Percentiles rank a stretch among this genome's conserved stretches.
phyloP scores from a whole-genome alignment of 2,329 filamentous ascomycete species.

The Tolypocladium cylindrosporum region DNA sequence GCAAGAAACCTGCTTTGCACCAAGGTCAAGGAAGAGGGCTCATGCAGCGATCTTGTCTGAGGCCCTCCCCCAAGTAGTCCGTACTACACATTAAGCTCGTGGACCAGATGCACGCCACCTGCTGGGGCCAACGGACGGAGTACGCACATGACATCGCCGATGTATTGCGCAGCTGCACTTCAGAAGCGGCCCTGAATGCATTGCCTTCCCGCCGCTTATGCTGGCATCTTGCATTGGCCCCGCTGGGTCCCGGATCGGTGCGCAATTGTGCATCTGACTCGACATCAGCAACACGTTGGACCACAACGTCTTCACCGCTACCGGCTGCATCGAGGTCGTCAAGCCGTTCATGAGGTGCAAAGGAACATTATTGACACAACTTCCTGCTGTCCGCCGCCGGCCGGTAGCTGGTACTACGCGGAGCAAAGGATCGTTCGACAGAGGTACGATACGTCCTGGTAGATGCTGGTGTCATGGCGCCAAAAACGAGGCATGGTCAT shows the following conservation, averaged over 20 bases:
- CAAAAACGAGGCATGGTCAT: not conserved
- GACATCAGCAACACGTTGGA: not conserved
- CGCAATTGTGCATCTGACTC: not conserved
- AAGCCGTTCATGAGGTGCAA: not conserved
- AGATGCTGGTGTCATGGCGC: not conserved
- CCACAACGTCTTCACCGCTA: not conserved
- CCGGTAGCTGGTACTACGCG: not conserved
- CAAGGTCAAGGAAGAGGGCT: not conserved
- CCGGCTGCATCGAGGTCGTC: not conserved
- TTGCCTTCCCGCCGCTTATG: constrained; percentile 1
- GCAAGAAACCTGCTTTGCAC: not conserved
- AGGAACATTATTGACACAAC: not conserved
- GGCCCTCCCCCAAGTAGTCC: not conserved
- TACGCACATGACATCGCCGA: not conserved
- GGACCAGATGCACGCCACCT: constrained; percentile 1
- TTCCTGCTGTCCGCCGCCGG: not conserved
- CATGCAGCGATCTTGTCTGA: not conserved
- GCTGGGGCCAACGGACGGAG: not conserved
- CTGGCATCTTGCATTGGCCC: constrained; percentile 1
- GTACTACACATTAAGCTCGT: not conserved
- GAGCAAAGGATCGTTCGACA: not conserved
- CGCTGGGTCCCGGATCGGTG: not conserved
- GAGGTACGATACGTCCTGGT: not conserved
- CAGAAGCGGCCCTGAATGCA: not conserved
- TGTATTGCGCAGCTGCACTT: not conserved